phyloP scores from a whole-genome alignment of 177 flowering plant species.

The Telopea speciosissima region DNA sequence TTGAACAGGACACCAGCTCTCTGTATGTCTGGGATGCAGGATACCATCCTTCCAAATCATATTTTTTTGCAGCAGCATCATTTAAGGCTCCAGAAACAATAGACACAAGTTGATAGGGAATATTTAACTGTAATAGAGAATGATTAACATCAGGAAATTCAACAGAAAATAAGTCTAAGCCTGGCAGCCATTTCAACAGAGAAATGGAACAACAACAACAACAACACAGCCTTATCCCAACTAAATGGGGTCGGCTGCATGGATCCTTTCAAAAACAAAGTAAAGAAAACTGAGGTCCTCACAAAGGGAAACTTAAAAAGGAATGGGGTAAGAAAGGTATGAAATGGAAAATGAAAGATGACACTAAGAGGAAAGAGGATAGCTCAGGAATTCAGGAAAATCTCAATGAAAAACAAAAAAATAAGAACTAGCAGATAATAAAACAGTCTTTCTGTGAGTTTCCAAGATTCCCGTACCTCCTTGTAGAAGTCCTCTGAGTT shows the following conservation, averaged over 20 bases:
- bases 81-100: conserved; percentile 95
- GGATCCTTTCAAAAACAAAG: too few species aligned
- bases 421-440: not conserved
- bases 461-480: conserved; percentile 32
- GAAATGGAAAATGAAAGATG: too few species aligned
- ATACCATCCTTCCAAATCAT: conserved; percentile 91
- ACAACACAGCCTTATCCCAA: too few species aligned
- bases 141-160: conserved; percentile 4
- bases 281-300: too few species aligned
- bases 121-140: conserved; percentile 46
- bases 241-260: too few species aligned
- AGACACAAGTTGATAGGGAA: conserved; percentile 77
- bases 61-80: conserved; percentile 95
- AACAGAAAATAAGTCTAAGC: not conserved
- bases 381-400: too few species aligned
- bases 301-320: too few species aligned
- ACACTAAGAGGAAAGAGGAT: too few species aligned
- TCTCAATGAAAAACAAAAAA: too few species aligned
- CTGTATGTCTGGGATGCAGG: conserved; percentile 82
- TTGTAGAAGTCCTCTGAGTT: conserved; percentile 89
- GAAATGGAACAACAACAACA: too few species aligned
- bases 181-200: too few species aligned
- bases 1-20: conserved; percentile 89
- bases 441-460: not conserved
- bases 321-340: too few species aligned